Conservation (phyloP, 2,329 filamentous ascomycete species). For the Colletotrichum orbiculare region DNA sequence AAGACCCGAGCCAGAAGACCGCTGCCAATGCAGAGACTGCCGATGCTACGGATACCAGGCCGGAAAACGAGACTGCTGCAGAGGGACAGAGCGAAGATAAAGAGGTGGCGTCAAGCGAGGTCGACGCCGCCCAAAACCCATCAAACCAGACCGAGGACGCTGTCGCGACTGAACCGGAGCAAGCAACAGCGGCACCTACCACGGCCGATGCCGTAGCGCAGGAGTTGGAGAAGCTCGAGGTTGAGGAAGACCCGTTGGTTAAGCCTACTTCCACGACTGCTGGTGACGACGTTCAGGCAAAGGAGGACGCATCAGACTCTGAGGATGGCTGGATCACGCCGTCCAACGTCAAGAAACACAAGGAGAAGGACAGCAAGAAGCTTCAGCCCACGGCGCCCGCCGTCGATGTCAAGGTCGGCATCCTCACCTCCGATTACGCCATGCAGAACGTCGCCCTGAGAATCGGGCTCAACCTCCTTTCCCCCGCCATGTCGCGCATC, state of each 20-base stretch:
- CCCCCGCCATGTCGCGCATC: conserved; percentile 82
- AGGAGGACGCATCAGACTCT: conserved; percentile 61
- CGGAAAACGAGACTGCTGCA: conserved; percentile 37
- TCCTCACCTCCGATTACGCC: conserved; percentile 94
- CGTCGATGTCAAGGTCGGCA: conserved; percentile 83
- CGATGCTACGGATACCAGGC: conserved; percentile 1
- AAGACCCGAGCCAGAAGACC: conserved; percentile 80
- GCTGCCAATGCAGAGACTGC: conserved; percentile 76
- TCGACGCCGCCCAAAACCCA: background rate
- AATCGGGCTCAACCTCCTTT: conserved; percentile 92
- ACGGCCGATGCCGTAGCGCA: conserved; percentile 26
- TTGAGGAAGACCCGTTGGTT: conserved; percentile 24
- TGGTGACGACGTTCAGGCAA: conserved; percentile 36
- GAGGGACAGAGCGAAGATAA: conserved; percentile 34
- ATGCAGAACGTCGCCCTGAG: conserved; percentile 98
- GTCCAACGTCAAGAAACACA: conserved; percentile 87
- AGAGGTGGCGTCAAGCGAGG: conserved; percentile 1
- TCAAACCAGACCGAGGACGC: background rate
- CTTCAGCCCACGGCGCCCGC: conserved; percentile 52
- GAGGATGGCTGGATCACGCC: conserved; percentile 94
- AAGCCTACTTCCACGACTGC: conserved; percentile 36
- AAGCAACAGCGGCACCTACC: conserved; percentile 11
- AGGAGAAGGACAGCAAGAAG: conserved; percentile 70
- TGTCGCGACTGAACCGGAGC: conserved; percentile 2
- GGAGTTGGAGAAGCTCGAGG: conserved; percentile 34